Evolutionary conservation across 2,329 filamentous ascomycete species (phyloP).

Genomic region (Trichophaea hybrida): DNA sequence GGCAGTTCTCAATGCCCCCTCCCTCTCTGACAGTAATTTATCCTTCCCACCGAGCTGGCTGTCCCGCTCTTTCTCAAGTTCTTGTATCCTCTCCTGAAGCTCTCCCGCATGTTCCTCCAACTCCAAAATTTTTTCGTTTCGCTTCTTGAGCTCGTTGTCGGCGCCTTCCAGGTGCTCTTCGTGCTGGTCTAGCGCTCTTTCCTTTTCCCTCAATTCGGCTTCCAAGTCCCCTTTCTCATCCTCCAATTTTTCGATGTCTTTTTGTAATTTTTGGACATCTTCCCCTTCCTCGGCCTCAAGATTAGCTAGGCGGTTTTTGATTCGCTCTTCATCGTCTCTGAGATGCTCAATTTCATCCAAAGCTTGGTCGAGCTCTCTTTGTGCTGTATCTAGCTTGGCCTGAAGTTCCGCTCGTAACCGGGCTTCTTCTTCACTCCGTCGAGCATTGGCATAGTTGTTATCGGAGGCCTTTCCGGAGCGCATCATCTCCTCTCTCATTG

Average conservation of each 20-base stretch:
- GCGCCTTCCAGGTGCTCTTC: constrained; percentile 48
- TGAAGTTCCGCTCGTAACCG: constrained; percentile 44
- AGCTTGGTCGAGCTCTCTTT: constrained; percentile 31
- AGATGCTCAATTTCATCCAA: constrained; percentile 45
- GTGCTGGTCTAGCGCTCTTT: constrained; percentile 51
- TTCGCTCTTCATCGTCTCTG: constrained; percentile 43
- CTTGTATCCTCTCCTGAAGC: constrained; percentile 39
- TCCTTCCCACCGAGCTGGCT: constrained; percentile 31
- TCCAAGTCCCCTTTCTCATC: constrained; percentile 66
- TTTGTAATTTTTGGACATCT: constrained; percentile 21
- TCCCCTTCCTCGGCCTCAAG: constrained; percentile 36
- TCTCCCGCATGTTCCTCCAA: constrained; percentile 41
- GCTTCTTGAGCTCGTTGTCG: constrained; percentile 39
- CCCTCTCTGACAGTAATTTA: constrained; percentile 30
- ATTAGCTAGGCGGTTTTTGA: constrained; percentile 43
- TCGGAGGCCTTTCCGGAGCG: constrained; percentile 73
- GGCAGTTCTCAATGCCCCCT: constrained; percentile 25
- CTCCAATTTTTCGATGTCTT: constrained; percentile 37
- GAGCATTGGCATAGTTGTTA: constrained; percentile 54
- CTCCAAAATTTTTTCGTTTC: constrained; percentile 33
- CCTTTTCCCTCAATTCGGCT: constrained; percentile 59
- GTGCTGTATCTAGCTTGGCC: constrained; percentile 43
- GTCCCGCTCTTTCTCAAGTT: constrained; percentile 38
- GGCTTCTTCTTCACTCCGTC: constrained; percentile 45
- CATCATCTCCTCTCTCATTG: constrained; percentile 64